Base-by-base conservation (phyloP, 805 yeast genomes). In the Candida sphagnicola region DNA sequence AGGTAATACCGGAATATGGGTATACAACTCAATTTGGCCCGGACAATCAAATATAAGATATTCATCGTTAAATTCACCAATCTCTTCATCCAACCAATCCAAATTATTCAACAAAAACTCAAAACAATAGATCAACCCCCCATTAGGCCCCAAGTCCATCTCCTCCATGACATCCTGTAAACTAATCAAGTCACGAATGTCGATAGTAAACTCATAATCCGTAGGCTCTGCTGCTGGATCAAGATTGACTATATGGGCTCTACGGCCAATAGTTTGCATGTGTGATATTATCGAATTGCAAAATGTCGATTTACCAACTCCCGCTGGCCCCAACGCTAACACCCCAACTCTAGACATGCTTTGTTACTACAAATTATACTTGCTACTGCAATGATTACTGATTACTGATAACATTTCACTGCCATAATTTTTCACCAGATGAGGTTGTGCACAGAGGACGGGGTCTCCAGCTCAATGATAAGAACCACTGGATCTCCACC, bases 211-310 rank as follows among this genome's bases (percentile, higher is more conserved):
- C 56, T 88, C 96, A 55, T 76, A 91, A 54, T 91, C 91, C 2
- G 78, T 80, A 10, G 98, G 87, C 48, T 89, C 96, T 2, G 98
- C 98, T 0, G 98, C 98, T 4, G 99, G 99, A 63, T 91, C 98
- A 37, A 91, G 67, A 57, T 93, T 93, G 13, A 93, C 97, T 28
- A 93, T 78, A 61, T 93, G 97, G 2, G 96, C 97, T 26, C 95
- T 70, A 45, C 99, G 80, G 1, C 98, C 98, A 25, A 85, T 74
- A 14, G 88, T 74, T 59, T 89, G 95, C 81, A 93, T 85, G 59
- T 91, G 85, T 1, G 91, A 65, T 32, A 93, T 83, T 44, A 93
- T 74, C 3, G 95, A 72, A 53, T 87, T 85, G 65, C 98, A 91
- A 56, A 91, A 93, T 0, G 99, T 88, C 34, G 93, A 80, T 61